Conservation (phyloP, 2,329 filamentous ascomycete genomes). For the Aspergillus clavatus region DNA sequence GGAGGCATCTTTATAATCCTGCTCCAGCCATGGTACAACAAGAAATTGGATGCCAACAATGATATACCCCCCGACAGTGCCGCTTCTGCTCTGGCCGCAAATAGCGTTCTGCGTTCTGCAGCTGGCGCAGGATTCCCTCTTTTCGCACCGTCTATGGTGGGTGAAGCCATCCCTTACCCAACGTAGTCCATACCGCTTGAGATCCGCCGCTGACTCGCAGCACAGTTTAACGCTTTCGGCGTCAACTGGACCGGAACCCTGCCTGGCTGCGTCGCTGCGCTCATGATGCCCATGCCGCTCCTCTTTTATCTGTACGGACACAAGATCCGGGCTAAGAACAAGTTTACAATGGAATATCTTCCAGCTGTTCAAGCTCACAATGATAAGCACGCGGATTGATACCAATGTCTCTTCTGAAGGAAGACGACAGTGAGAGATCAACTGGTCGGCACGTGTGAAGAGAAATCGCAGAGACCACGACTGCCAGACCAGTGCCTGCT, state of each 20-base stretch:
- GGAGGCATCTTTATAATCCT: constrained; percentile 61
- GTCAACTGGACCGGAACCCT: constrained; percentile 31
- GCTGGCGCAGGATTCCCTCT: constrained; percentile 35
- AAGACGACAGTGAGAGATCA: background rate
- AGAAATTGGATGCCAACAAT: constrained; percentile 64
- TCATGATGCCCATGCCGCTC: constrained; percentile 31
- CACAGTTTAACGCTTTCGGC: constrained; percentile 40
- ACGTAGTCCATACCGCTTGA: background rate
- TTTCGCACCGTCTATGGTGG: constrained; percentile 32
- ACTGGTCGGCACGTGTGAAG: no score
- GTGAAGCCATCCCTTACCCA: background rate
- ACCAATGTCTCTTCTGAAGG: background rate
- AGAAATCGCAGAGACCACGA: no score
- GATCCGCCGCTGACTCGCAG: background rate
- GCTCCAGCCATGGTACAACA: constrained; percentile 62
- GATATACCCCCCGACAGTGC: constrained; percentile 51
- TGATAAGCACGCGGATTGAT: constrained; percentile 4
- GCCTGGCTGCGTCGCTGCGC: constrained; percentile 25
- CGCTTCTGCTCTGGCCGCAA: constrained; percentile 45
- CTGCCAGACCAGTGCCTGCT: no score
- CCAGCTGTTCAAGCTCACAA: constrained; percentile 11
- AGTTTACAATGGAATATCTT: constrained; percentile 29
- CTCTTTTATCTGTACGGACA: constrained; percentile 35
- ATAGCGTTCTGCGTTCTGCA: constrained; percentile 44
- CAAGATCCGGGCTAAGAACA: constrained; percentile 30